Base-by-base conservation (phyloP, 352 stramenopile genomes). In the Phytopythium helicoides region DNA sequence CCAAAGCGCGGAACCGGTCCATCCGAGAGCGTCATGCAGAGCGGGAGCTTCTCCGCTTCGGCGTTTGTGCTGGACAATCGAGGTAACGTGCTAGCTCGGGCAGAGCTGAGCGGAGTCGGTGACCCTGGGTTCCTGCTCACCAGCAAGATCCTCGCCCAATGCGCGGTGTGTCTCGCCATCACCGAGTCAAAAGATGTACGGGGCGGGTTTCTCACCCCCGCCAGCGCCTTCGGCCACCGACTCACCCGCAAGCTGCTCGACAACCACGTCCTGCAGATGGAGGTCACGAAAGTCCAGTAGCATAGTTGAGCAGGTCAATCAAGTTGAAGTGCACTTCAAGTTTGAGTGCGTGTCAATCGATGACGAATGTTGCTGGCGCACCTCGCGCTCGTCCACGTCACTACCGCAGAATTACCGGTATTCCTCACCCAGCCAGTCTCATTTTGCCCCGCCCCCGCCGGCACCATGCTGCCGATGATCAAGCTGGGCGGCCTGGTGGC, bases 401-500 rank as follows among this genome's bases (percentile, higher is more conserved):
- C n/a, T n/a, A n/a, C n/a, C n/a, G n/a, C n/a, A n/a, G n/a, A n/a
- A n/a, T n/a, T n/a, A n/a, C n/a, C n/a, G n/a, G n/a, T n/a, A n/a
- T n/a, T n/a, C n/a, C n/a, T n/a, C n/a, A n/a, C n/a, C n/a, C n/a
- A n/a, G n/a, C n/a, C n/a, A n/a, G n/a, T n/a, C n/a, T n/a, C n/a
- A n/a, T n/a, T n/a, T n/a, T n/a, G n/a, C n/a, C n/a, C n/a, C n/a
- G 19, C 39, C 16, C 22, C 0, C 28, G 9, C 26, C 11, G 10
- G 28, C 2, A n/a, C 28, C n/a, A 76, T 76, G 66, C 62, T 94
- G 57, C 83, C 83, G 31, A 83, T 94, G 78, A 85, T 94, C 60
- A 94, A 94, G 64, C 55, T 94, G 19, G 83, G 83, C 47, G 83
- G 83, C 23, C 66, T 94, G 51, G 75, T 94, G 70, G 69, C 87